Base-by-base conservation (phyloP, 768 basidiomycete species). In the Lactifluus rugatus region DNA sequence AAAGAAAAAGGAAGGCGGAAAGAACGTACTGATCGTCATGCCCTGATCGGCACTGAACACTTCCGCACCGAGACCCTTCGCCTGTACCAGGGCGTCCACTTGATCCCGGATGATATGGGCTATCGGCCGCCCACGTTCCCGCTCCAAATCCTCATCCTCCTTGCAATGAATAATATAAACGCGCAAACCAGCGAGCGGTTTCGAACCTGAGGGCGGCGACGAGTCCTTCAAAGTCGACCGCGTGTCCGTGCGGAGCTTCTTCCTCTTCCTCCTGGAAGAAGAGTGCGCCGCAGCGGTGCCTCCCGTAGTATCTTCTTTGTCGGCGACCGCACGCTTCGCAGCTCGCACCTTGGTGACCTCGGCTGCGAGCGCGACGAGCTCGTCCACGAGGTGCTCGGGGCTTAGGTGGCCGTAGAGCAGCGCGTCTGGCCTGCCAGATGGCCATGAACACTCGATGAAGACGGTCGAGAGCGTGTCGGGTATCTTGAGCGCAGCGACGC, bases 381-480 rank as follows among this genome's bases (percentile, higher is more conserved):
- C 95, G 54, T 81, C 77, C 2, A 79, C 78, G 32, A 98, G 73
- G 63, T 89, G 87, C 23, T 82, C 82, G 0, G 95, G 93, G 34
- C 78, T 86, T 13, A 98, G 78, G 65, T 98, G 95, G 0, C 95
- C 95, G 69, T 82, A 95, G 44, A 97, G 76, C 53, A 75, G 67
- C 47, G 82, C 78, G 62, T 83, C 77, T 17, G 78, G 75, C 58
- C 94, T 77, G 0, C 85, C 85, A 0, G 82, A 78, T 21, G 87
- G 83, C 74, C 85, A 93, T 1, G 93, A 95, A 70, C 95, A 97
- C 73, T 97, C 95, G 67, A 98, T 90, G 68, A 98, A 97, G 56
- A 97, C 79, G n/a, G 81, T 77, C 32, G 80, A 78, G 16, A 97
- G 78, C 3, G 72, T 74, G 23, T 81, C 75, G 0, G 82, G 82